Evolutionary conservation across 139 green algal species (phyloP).

Genomic region (Eudorina sp.): DNA sequence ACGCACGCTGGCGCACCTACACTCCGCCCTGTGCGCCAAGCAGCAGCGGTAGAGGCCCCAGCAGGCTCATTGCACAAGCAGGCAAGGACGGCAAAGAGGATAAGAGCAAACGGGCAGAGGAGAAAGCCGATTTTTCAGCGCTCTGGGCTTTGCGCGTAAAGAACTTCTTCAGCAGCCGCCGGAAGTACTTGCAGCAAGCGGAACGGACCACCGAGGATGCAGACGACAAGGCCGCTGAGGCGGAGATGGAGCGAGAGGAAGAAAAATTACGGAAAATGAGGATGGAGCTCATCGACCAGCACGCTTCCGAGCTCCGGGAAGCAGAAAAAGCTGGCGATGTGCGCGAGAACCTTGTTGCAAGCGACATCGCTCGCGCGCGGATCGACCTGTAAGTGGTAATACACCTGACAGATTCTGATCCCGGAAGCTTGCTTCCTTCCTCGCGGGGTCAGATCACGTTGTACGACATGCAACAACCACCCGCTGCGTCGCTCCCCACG

Average conservation of each 20-base stretch:
- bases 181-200: slow-evolving; percentile 59
- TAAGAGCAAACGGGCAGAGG: slow-evolving; percentile 5
- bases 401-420: no score
- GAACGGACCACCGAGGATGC: slow-evolving; percentile 9
- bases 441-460: no score
- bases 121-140: slow-evolving; percentile 71
- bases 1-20: background rate
- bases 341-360: slow-evolving; percentile 4
- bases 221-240: background rate
- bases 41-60: background rate
- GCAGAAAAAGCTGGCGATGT: slow-evolving; percentile 8
- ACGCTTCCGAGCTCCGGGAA: slow-evolving; percentile 36
- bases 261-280: slow-evolving; percentile 11
- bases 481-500: no score
- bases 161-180: slow-evolving; percentile 65
- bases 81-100: slow-evolving; percentile 17
- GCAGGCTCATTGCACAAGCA: background rate
- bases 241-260: slow-evolving; percentile 6
- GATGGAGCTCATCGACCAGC: slow-evolving; percentile 33
- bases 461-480: no score
- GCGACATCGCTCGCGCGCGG: slow-evolving; percentile 21
- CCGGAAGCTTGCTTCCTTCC: no score
- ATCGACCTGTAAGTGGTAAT: slow-evolving; percentile 26
- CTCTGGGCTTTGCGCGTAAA: slow-evolving; percentile 65
- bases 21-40: slow-evolving; percentile 6